Base-by-base conservation (phyloP, 208 protist species). In the Spongospora subterranea region DNA sequence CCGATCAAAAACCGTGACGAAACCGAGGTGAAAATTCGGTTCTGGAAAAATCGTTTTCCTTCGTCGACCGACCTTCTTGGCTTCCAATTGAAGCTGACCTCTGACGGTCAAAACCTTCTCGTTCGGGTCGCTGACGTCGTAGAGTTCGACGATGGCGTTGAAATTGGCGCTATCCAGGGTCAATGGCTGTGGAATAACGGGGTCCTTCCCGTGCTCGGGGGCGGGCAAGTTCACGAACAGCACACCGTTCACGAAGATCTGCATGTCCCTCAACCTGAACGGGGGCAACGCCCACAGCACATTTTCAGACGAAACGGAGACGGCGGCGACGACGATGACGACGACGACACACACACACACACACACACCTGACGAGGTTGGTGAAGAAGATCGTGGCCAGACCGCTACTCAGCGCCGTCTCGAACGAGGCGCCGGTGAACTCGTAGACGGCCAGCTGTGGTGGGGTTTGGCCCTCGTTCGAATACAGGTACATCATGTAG, bases 211-310 rank as follows among this genome's bases (percentile, higher is more conserved):
- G 11, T 45, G 17, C 35, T 35, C 17, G 35, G n/a, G 71, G 17
- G 71, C 40, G 17, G 71, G 71, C 40, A 82, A n/a, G n/a, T 82
- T n/a, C 71, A 82, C 35, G 71, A 82, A 82, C 71, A 82, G 71
- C 35, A 82, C 71, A 6, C 71, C 71, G n/a, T 82, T 43, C 11
- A 82, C 35, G 71, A 82, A 82, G 71, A 82, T 82, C 71, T 82
- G 71, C 6, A 82, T 35, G n/a, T 82, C 40, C 35, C 71, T 35
- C 13, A 45, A 45, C 6, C 71, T 6, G n/a, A n/a, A n/a, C n/a
- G n/a, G n/a, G n/a, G n/a, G n/a, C n/a, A n/a, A n/a, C n/a, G n/a
- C n/a, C n/a, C n/a, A n/a, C n/a, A n/a, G n/a, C n/a, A n/a, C n/a
- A n/a, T n/a, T n/a, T n/a, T n/a, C n/a, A n/a, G n/a, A n/a, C n/a